These are phyloP conservation scores for Stylonectria norvegica DNA, from an alignment of 2,329 filamentous ascomycete species.

Conservation along the genomic window DNA sequence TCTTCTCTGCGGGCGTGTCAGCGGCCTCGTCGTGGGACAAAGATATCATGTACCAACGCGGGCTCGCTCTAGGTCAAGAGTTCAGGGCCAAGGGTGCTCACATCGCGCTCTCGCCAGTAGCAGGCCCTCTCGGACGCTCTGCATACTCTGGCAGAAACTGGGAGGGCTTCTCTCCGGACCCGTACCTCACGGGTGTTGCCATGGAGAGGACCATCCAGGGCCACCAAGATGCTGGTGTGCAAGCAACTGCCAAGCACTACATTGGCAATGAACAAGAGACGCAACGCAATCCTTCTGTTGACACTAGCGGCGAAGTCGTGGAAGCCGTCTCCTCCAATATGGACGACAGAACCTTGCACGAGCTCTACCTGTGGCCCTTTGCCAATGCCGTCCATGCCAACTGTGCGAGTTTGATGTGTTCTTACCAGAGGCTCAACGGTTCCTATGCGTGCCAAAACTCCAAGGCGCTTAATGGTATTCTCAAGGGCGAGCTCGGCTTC, in stretches of 20 bases:
- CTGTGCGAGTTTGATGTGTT: conserved; percentile 41
- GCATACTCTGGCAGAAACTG: conserved; percentile 48
- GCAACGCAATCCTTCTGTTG: conserved; percentile 58
- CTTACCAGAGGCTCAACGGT: conserved; percentile 45
- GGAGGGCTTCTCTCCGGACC: conserved; percentile 64
- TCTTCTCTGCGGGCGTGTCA: conserved; percentile 54
- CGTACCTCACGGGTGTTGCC: conserved; percentile 62
- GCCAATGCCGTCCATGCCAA: conserved; percentile 32
- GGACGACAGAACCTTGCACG: conserved; percentile 59
- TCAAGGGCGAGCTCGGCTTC: conserved; percentile 50
- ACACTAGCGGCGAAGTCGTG: conserved; percentile 32
- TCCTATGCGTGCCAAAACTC: conserved; percentile 50
- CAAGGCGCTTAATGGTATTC: conserved; percentile 44
- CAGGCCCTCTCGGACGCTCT: conserved; percentile 36
- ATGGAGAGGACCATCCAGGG: conserved; percentile 58
- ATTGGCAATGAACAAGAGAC: conserved; percentile 75
- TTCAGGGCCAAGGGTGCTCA: conserved; percentile 75
- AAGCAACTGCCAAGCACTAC: conserved; percentile 59
- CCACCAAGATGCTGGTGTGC: conserved; percentile 37
- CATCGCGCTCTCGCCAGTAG: conserved; percentile 67
- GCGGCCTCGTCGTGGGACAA: conserved; percentile 64
- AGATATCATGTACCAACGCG: conserved; percentile 63
- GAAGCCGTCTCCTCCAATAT: conserved; percentile 44
- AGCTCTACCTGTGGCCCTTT: conserved; percentile 39
- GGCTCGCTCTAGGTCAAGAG: conserved; percentile 71